Conservation (phyloP, 352 stramenopile species). For the Phytophthora fragariae region DNA sequence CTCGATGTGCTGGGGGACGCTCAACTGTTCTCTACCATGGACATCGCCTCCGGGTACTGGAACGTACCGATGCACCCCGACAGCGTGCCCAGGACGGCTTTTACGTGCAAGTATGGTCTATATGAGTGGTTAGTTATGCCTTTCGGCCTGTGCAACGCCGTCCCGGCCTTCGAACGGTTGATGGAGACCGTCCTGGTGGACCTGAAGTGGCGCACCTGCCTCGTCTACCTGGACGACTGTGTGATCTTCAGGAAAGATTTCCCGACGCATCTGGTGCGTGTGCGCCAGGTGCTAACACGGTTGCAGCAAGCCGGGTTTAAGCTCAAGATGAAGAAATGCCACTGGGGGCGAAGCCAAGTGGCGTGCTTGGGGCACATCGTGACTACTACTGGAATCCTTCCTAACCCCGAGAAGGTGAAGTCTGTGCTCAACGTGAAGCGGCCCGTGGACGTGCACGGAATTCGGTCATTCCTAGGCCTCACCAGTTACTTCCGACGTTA, state of each 20-base stretch:
- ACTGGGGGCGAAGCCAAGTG: slow-evolving; percentile 5
- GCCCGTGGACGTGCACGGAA: not conserved
- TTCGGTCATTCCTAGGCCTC: not conserved
- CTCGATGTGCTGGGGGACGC: slow-evolving; percentile 5
- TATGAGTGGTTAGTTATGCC: not conserved
- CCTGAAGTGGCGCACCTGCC: slow-evolving; percentile 1
- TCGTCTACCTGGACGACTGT: slow-evolving; percentile 4
- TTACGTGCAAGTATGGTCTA: slow-evolving; percentile 9
- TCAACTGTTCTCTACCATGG: slow-evolving; percentile 10
- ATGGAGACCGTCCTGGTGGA: slow-evolving; percentile 4
- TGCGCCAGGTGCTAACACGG: not conserved
- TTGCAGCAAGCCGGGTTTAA: not conserved
- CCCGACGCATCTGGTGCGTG: not conserved
- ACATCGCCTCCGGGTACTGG: not conserved
- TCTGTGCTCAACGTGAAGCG: not conserved
- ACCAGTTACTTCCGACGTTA: slow-evolving; percentile 6
- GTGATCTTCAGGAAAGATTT: slow-evolving; percentile 9
- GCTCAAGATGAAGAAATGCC: slow-evolving; percentile 16
- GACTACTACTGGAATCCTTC: not conserved
- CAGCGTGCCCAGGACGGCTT: slow-evolving; percentile 9
- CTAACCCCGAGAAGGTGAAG: slow-evolving; percentile 13
- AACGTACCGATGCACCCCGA: not conserved
- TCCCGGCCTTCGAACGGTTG: not conserved
- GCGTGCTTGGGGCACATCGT: slow-evolving; percentile 9
- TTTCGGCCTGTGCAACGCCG: slow-evolving; percentile 3